Conservation (phyloP, 1,284 basidiomycete species). For the Vanrija sp. region DNA sequence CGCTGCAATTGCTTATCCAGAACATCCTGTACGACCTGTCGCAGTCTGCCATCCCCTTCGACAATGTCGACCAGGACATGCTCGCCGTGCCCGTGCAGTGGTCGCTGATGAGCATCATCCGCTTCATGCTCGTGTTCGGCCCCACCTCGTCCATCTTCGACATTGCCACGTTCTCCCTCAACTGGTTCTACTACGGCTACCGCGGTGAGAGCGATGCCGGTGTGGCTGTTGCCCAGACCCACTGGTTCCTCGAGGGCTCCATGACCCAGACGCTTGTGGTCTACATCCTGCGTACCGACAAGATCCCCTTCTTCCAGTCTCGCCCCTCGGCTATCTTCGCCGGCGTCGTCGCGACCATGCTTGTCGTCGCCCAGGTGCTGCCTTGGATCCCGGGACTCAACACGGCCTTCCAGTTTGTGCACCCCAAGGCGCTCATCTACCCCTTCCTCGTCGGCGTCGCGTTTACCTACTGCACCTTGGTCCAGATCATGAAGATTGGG, state of each 20-base stretch:
- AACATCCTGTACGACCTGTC: no score
- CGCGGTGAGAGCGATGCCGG: background rate
- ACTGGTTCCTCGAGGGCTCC: background rate
- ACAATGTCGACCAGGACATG: no score
- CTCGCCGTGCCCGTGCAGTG: no score
- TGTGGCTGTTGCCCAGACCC: background rate
- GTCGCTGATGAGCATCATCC: no score
- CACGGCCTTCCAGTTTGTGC: background rate
- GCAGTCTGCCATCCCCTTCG: no score
- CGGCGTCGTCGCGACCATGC: background rate
- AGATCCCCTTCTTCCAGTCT: background rate
- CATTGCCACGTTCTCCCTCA: background rate
- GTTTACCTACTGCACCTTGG: background rate
- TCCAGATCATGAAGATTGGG: background rate
- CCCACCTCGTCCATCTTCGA: no score
- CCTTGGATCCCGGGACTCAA: background rate
- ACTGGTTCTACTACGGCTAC: background rate
- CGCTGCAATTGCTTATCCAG: no score
- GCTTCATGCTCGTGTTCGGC: no score
- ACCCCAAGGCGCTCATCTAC: background rate
- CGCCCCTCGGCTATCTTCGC: background rate
- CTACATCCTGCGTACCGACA: background rate
- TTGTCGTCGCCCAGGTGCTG: background rate
- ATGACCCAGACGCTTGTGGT: constrained; percentile 1
- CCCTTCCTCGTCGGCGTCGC: background rate